A percentile compares a stretch with the other conserved stretches of the same genome.
These are phyloP conservation scores for Taphrina flavorubra DNA, from an alignment of 1,139 yeast species.

Conservation along the genomic window DNA sequence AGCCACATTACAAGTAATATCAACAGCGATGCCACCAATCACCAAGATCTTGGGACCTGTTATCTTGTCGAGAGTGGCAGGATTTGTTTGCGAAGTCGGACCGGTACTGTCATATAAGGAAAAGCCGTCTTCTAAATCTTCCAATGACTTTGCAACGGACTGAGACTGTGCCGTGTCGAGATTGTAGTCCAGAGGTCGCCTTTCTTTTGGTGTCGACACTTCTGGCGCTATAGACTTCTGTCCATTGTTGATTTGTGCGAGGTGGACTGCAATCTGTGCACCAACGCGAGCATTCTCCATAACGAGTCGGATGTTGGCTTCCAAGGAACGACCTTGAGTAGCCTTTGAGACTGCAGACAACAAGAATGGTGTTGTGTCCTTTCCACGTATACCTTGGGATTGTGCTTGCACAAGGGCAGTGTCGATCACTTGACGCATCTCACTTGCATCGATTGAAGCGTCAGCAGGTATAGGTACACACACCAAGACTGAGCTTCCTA, in stretches of 20 bases:
- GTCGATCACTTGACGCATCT: constrained; percentile 63
- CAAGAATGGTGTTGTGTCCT: constrained; percentile 78
- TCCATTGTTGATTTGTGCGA: constrained; percentile 50
- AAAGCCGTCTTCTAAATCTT: constrained; percentile 13
- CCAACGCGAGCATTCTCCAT: constrained; percentile 75
- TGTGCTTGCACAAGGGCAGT: constrained; percentile 66
- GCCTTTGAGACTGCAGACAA: constrained; percentile 66
- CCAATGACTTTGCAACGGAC: constrained; percentile 11
- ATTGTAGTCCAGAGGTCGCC: too few species aligned
- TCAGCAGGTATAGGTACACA: constrained; percentile 82
- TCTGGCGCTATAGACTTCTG: too few species aligned
- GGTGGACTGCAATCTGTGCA: constrained; percentile 66
- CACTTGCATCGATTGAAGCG: constrained; percentile 62
- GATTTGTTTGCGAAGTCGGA: background rate
- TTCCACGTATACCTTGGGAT: constrained; percentile 65
- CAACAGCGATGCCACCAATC: constrained; percentile 80
- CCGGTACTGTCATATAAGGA: constrained; percentile 1
- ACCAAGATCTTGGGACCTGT: constrained; percentile 50
- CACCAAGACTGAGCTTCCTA: constrained; percentile 72
- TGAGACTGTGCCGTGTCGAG: background rate
- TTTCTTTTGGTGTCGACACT: too few species aligned
- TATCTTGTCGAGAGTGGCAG: background rate
- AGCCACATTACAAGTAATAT: constrained; percentile 61
- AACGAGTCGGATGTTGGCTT: constrained; percentile 76
- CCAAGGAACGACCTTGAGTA: constrained; percentile 72